Evolutionary conservation across 306 rosid genomes (phyloP).

Genomic region (Phaseolus lunatus): DNA sequence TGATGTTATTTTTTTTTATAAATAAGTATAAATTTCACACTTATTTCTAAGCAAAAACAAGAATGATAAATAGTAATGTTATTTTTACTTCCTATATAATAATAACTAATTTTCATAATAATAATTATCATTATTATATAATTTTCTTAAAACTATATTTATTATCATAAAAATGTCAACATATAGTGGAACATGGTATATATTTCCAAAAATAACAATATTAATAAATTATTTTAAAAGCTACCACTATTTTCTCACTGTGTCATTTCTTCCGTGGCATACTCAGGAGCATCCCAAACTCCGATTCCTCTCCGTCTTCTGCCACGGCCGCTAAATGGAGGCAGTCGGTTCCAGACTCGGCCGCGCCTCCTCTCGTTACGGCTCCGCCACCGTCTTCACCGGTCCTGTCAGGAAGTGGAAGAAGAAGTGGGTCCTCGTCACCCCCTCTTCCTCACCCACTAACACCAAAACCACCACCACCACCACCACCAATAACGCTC

Average conservation of each 20-base stretch:
- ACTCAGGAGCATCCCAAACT: background rate
- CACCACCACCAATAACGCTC: conserved; percentile 1
- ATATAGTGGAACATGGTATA: too few species aligned
- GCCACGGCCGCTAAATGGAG: conserved; percentile 62
- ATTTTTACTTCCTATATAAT: too few species aligned
- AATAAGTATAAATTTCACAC: too few species aligned
- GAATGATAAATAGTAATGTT: too few species aligned
- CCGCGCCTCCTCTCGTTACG: conserved; percentile 94
- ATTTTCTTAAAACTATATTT: too few species aligned
- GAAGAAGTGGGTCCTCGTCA: conserved; percentile 93
- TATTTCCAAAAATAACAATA: too few species aligned
- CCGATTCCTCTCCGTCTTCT: conserved; percentile 12
- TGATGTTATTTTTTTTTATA: too few species aligned
- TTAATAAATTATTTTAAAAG: background rate
- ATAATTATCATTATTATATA: too few species aligned
- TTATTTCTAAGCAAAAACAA: too few species aligned
- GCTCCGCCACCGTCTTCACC: conserved; percentile 82
- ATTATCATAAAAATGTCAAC: too few species aligned
- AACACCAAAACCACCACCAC: background rate
- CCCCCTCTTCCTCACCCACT: conserved; percentile 51
- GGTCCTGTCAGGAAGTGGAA: conserved; percentile 97
- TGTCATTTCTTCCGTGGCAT: conserved; percentile 10
- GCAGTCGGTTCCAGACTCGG: conserved; percentile 86
- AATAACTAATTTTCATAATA: too few species aligned
- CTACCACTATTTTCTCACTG: background rate